A percentile compares a stretch with the other conserved stretches of the same genome.
phyloP scores from a whole-genome alignment of 176 grass and related monocot genomes.

The Carex cristatella region DNA sequence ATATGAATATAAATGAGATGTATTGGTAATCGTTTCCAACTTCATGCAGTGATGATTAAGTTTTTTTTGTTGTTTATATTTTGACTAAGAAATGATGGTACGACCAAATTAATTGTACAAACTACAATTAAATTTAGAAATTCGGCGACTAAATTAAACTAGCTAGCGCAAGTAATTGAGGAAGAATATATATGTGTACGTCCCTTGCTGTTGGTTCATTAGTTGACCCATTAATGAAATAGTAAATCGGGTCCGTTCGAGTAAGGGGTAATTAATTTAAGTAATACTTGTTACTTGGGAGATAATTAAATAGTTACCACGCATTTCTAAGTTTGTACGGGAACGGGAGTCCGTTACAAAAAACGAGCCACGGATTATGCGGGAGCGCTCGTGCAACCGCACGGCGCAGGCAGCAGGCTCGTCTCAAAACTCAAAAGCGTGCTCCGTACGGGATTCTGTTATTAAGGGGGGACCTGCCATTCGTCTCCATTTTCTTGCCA shows the following conservation, averaged over 20 bases:
- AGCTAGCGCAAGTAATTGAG: neutral
- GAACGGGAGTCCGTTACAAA: neutral
- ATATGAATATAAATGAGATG: too few species aligned
- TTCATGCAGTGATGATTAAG: too few species aligned
- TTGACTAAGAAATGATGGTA: neutral
- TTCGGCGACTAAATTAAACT: neutral
- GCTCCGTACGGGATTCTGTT: constrained; percentile 1
- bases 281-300: neutral
- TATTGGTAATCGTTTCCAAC: too few species aligned
- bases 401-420: neutral
- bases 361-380: neutral
- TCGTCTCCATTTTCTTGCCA: neutral
- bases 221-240: neutral
- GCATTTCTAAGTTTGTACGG: neutral
- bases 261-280: neutral
- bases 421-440: neutral
- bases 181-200: too few species aligned
- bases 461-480: too few species aligned
- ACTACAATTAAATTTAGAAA: neutral
- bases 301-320: neutral
- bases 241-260: neutral
- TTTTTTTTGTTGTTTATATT: neutral
- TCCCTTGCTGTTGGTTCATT: neutral
- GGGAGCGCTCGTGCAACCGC: constrained; percentile 13
- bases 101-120: neutral